These are phyloP conservation scores for Volvox africanus DNA, from an alignment of 139 green algal genomes.

Conservation along the genomic window DNA sequence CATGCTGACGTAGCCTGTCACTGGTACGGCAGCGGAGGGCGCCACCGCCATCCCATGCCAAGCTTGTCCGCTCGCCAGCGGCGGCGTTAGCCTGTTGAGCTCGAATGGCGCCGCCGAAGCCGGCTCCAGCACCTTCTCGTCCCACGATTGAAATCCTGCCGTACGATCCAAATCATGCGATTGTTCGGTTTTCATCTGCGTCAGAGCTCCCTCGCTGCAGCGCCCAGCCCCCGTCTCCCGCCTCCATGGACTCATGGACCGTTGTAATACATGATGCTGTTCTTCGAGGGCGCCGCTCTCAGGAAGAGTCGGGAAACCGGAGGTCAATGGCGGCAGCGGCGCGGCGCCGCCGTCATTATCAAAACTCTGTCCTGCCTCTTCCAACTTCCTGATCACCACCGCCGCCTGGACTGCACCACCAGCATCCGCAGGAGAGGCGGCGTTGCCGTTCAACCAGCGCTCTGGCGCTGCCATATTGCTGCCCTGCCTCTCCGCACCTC, in stretches of 20 bases:
- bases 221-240: neutral
- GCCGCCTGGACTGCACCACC: neutral
- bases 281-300: too few relatives aligned
- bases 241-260: too few relatives aligned
- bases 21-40: neutral
- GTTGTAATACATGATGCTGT: too few relatives aligned
- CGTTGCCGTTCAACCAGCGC: neutral
- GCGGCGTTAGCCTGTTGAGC: neutral
- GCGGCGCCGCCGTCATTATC: neutral
- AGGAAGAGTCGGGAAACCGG: too few relatives aligned
- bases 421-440: neutral
- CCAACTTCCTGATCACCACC: neutral
- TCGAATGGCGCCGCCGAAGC: neutral
- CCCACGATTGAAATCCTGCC: neutral
- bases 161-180: neutral
- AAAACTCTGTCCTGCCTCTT: neutral
- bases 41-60: too few relatives aligned
- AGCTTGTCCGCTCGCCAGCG: neutral
- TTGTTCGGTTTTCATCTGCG: neutral
- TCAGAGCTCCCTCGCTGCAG: neutral
- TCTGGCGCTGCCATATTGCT: neutral
- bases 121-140: neutral
- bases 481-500: constrained; percentile 9
- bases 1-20: neutral
- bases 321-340: neutral